Conservation (phyloP, 257 asterid species). For the Solanum microdontum region DNA sequence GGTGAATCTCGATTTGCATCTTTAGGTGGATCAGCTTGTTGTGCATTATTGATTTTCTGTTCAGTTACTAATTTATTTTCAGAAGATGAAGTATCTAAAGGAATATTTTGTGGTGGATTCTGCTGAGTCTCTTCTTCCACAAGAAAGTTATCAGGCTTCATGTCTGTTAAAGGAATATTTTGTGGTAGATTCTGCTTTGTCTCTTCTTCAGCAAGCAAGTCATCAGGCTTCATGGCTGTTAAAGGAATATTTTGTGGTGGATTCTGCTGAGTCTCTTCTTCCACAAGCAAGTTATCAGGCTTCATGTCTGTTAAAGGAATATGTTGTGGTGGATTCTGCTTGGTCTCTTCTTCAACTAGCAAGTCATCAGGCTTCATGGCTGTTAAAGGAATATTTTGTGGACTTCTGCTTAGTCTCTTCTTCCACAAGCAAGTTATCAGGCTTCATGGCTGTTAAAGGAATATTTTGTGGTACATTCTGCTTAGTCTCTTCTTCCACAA, state of each 20-base stretch:
- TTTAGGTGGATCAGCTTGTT: neutral
- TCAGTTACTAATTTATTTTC: neutral
- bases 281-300: neutral
- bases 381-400: neutral
- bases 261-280: slow-evolving; percentile 1
- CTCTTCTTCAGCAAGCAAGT: neutral
- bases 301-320: neutral
- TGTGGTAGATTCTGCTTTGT: neutral
- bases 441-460: neutral
- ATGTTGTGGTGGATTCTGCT: neutral
- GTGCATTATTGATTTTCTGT: neutral
- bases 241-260: neutral
- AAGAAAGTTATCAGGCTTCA: neutral
- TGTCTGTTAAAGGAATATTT: neutral
- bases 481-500: neutral
- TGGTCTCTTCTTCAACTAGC: neutral
- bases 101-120: neutral
- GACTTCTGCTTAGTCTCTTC: neutral
- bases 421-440: neutral
- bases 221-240: neutral
- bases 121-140: slow-evolving; percentile 4
- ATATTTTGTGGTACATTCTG: neutral
- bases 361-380: neutral
- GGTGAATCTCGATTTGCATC: neutral
- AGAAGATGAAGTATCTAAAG: neutral